Conservation (phyloP, 1,284 basidiomycete species). For the Puccinia polysora region DNA sequence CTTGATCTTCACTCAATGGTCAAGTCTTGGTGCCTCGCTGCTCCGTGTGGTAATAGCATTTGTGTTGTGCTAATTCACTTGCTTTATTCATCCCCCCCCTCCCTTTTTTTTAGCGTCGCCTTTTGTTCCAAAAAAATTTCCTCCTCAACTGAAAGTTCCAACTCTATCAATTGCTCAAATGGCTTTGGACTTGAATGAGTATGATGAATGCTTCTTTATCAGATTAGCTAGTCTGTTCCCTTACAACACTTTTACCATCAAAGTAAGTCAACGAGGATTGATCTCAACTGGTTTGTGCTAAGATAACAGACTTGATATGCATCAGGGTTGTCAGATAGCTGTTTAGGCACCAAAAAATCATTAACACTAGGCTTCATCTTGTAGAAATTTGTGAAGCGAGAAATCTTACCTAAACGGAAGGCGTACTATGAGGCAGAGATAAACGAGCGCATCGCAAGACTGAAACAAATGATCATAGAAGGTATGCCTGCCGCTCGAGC, state of each 20-base stretch:
- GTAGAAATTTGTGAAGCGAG: constrained; percentile 76
- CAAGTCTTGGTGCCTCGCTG: neutral
- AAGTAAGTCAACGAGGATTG: constrained; percentile 38
- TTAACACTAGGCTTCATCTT: neutral
- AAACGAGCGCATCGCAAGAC: constrained; percentile 62
- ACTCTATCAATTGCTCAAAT: constrained; percentile 68
- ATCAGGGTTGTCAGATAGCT: neutral
- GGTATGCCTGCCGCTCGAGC: constrained; percentile 43
- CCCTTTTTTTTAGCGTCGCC: constrained; percentile 23
- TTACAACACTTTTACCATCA: constrained; percentile 73
- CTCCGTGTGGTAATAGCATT: neutral
- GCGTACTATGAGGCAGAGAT: constrained; percentile 63
- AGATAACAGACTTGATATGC: no score
- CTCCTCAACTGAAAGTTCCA: constrained; percentile 68
- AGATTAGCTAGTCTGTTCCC: constrained; percentile 80
- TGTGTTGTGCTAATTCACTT: no score
- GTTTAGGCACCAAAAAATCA: neutral
- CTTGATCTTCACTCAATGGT: neutral
- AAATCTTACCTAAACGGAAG: constrained; percentile 66
- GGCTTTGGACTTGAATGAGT: constrained; percentile 77
- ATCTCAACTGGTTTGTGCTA: no score
- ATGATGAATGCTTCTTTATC: constrained; percentile 85
- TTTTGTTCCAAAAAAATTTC: constrained; percentile 64
- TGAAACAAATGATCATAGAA: constrained; percentile 59
- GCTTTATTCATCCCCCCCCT: neutral